Percentiles rank a stretch among this genome's conserved stretches.
Evolutionary conservation across 2,329 filamentous ascomycete species (phyloP).

Genomic region (Orbilia javanica): DNA sequence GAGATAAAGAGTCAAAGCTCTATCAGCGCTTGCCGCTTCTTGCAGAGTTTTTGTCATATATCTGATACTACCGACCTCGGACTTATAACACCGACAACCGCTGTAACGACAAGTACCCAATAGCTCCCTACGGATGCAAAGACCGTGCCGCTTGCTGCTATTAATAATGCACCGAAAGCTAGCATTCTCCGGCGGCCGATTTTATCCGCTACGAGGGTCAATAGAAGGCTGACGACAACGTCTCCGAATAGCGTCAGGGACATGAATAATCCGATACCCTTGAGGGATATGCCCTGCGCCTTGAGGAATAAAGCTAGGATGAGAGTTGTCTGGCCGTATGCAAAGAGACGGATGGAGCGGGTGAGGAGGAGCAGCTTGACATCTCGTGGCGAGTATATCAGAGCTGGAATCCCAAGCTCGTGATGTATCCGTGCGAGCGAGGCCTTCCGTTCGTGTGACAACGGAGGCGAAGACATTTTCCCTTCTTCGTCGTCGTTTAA

Average conservation of each 20-base stretch:
- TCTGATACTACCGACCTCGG: conserved; percentile 65
- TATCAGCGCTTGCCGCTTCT: conserved; percentile 26
- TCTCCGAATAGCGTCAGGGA: conserved; percentile 74
- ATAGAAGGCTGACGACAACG: conserved; percentile 71
- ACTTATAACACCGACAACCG: conserved; percentile 74
- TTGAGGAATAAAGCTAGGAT: conserved; percentile 72
- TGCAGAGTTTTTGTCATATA: conserved; percentile 9
- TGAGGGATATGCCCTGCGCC: conserved; percentile 69
- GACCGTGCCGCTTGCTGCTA: conserved; percentile 71
- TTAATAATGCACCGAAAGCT: conserved; percentile 70
- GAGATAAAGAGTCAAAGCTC: conserved; percentile 21
- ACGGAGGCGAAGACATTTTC: conserved; percentile 4
- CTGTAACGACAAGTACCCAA: conserved; percentile 72
- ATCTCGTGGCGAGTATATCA: conserved; percentile 67
- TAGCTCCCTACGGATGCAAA: conserved; percentile 71
- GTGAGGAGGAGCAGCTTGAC: conserved; percentile 72
- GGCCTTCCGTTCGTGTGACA: conserved; percentile 9
- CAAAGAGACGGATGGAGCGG: conserved; percentile 74
- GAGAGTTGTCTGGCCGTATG: conserved; percentile 73
- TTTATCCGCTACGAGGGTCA: conserved; percentile 73
- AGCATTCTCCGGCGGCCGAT: conserved; percentile 72
- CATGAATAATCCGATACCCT: conserved; percentile 74
- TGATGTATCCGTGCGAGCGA: conserved; percentile 31
- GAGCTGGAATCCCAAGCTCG: conserved; percentile 64
- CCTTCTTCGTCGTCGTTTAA: neutral